Base-by-base conservation (phyloP, 1,284 basidiomycete genomes). In the Phylloporus gajari region DNA sequence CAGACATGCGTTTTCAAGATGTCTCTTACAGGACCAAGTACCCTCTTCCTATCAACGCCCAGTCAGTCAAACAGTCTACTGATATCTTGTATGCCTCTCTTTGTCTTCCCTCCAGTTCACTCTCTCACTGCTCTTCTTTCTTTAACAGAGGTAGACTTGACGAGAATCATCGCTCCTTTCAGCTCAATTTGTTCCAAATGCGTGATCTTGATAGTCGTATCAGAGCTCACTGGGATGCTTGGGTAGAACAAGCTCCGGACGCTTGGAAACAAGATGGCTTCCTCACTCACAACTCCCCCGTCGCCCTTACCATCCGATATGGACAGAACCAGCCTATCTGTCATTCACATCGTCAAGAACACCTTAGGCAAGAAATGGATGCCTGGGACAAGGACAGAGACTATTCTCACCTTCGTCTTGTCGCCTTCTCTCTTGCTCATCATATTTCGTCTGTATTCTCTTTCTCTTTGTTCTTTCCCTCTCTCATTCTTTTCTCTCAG, bases 241-340 rank as follows among this genome's bases (percentile, higher is more conserved):
- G 72, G 69, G 60, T 72, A 5, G 3, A 40, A 0, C 48, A 23
- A 1, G 63, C 69, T 2, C 69, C 73, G 0, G 17, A 2, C 0
- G 46, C 46, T 2, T 74, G 73, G 73, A 74, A 72, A 21, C 3
- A 2, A 2, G 69, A 74, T 27, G 9, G 19, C 0, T 74, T 69
- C 23, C 11, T 74, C 23, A 21, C 19, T 0, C 13, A 74, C 0
- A 67, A 74, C 7, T 12, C 23, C 2, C 67, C 73, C 1, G 32
- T 74, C n/a, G 44, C 73, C 1, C n/a, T 75, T 32, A 72, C 69
- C 0, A 19, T 74, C 1, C n/a, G 51, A 0, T 74, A 72, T 8
- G 70, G 70, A 27, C 73, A 74, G 12, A 74, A 74, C 5, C 70
- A 74, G 7, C 67, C 67, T 0, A 15, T 73, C 1, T 73, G 62